Percentiles rank a stretch among this genome's conserved stretches.
Conservation (phyloP, 2,329 filamentous ascomycete species). For the Colletotrichum shisoi region DNA sequence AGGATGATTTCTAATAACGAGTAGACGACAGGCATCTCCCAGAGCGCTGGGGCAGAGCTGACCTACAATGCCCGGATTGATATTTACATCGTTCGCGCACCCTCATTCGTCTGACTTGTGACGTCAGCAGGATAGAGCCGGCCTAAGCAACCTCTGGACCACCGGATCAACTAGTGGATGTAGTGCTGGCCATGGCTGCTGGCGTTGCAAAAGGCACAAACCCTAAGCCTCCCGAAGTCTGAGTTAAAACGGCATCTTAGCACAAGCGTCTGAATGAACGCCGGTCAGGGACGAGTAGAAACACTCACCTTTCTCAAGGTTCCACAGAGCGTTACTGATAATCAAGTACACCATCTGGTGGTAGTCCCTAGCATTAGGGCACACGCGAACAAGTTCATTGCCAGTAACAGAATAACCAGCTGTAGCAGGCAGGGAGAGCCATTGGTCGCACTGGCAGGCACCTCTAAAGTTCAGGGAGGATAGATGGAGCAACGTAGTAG, state of each 20-base stretch:
- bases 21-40: neutral
- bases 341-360: constrained; percentile 7
- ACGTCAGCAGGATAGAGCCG: neutral
- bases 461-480: constrained; percentile 38
- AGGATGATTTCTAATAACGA: neutral
- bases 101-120: too few relatives aligned
- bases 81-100: neutral
- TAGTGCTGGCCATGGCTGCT: constrained; percentile 17
- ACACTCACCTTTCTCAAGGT: constrained; percentile 9
- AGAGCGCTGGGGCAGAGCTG: neutral
- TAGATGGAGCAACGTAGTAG: constrained; percentile 40
- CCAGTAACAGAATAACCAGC: neutral
- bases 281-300: neutral
- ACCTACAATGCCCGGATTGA: too few relatives aligned
- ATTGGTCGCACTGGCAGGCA: constrained; percentile 39
- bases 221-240: constrained; percentile 19
- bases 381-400: constrained; percentile 1
- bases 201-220: constrained; percentile 30
- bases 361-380: neutral
- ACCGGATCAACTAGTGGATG: neutral
- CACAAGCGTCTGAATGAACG: neutral
- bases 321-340: constrained; percentile 19
- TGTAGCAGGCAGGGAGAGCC: constrained; percentile 10
- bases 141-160: neutral
- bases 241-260: neutral